These are phyloP conservation scores for Draba incana DNA, from an alignment of 345 rosid genomes.

Conservation along the genomic window DNA sequence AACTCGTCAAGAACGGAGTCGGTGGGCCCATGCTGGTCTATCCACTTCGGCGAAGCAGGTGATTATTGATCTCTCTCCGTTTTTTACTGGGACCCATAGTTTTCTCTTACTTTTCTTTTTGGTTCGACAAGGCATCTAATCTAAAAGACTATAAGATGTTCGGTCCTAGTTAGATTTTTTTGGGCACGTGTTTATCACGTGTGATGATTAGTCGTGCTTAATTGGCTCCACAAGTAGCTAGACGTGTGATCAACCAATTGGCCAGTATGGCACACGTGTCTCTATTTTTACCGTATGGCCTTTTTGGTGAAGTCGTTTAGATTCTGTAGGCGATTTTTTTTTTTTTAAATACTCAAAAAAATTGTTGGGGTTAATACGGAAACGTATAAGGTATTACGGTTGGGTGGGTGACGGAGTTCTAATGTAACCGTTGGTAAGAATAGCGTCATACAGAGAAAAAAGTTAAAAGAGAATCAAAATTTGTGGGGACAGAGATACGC, in stretches of 20 bases:
- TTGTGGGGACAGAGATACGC: slow-evolving; percentile 54
- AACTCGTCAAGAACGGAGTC: slow-evolving; percentile 65
- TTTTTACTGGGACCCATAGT: neutral
- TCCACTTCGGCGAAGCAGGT: slow-evolving; percentile 88
- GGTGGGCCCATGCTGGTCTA: slow-evolving; percentile 93
- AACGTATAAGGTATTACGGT: slow-evolving; percentile 35
- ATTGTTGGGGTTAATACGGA: neutral
- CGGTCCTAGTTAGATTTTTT: slow-evolving; percentile 15
- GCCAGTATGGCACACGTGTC: slow-evolving; percentile 32
- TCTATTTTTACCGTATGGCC: slow-evolving; percentile 8
- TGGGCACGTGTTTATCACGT: slow-evolving; percentile 45
- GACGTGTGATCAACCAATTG: slow-evolving; percentile 28
- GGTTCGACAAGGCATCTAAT: slow-evolving; percentile 24
- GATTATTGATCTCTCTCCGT: slow-evolving; percentile 23
- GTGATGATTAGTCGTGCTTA: slow-evolving; percentile 29
- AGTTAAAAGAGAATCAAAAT: slow-evolving; percentile 5
- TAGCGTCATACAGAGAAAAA: slow-evolving; percentile 33
- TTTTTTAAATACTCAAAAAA: neutral
- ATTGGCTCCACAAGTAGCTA: slow-evolving; percentile 8
- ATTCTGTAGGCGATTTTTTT: slow-evolving; percentile 14
- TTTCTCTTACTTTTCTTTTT: neutral
- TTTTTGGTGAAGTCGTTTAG: slow-evolving; percentile 9
- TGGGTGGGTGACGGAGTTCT: slow-evolving; percentile 36
- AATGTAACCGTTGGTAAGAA: slow-evolving; percentile 33
- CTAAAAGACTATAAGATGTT: slow-evolving; percentile 10